Evolutionary conservation across 768 basidiomycete genomes (phyloP), one percentile per base, ranked within the genome.

Genomic region (Boletellus ananas): DNA sequence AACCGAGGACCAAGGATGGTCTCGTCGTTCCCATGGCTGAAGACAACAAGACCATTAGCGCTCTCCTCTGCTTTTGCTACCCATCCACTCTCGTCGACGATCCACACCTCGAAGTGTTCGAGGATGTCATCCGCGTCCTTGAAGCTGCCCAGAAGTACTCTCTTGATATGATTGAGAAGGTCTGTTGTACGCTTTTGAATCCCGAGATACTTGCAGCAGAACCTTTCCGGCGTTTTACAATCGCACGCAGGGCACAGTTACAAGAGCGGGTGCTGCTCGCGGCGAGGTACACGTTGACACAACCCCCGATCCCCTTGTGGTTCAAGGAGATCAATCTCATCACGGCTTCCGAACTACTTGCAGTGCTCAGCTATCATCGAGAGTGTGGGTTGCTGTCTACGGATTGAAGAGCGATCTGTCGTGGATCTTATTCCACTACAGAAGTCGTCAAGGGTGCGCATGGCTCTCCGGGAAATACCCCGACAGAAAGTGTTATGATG

Each of bases 211-310:
- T 63, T 2, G 47, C 63, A 0, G 52, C 16, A 0, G 60, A 61
- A 2, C 55, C 71, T 2, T 20, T 73, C 4, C 60, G 62, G 1
- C 60, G 61, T 6, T 73, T 67, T 50, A 69, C 64, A 0, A 57
- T 72, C 10, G 66, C 70, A 3, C 52, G 50, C 18, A 58, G 49
- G 3, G 59, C 57, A 31, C 31, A 37, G 3, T 45, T 70, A 25
- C 47, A 37, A 31, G 51, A 59, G 2, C 58, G 68, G 50, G 64
- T 63, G 0, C 21, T 49, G 10, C 51, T 63, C 2, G 69, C 70
- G 11, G 68, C 72, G 1, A 61, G 44, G 20, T 50, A 55, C 40
- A 66, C 70, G 1, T 51, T 73, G 41, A 35, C 57, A 9, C 45
- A 62, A 20, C 61, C 67, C 2, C 52, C 68, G 35, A 43, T 61